Percentiles rank a stretch among this genome's conserved stretches.
Conservation (phyloP, 202 grass and related monocot species). For the Carex sylvatica region DNA sequence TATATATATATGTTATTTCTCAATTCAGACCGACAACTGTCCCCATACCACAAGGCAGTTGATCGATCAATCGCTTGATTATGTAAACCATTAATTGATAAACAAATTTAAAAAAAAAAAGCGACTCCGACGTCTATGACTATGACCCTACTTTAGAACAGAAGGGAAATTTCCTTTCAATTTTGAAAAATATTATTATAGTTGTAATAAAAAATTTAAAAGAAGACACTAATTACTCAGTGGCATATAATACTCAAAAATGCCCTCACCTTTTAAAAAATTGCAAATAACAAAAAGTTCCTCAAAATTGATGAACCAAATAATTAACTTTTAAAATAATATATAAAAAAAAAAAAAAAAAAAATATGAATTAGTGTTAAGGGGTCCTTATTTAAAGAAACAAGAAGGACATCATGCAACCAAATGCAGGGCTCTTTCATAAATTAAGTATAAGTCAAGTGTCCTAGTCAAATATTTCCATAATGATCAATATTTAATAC, state of each 20-base stretch:
- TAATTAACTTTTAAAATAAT: background rate
- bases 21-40: conserved; percentile 2
- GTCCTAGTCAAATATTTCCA: background rate
- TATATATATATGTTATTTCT: background rate
- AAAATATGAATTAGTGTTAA: background rate
- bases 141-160: background rate
- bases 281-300: background rate
- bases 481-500: conserved; percentile 27
- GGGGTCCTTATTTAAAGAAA: background rate
- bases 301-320: background rate
- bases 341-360: background rate
- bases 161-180: background rate
- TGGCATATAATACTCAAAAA: background rate
- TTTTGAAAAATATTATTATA: background rate
- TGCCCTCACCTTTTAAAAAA: background rate
- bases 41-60: background rate
- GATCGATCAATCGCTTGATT: background rate
- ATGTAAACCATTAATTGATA: background rate
- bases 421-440: background rate
- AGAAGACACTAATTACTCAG: background rate
- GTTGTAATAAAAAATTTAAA: background rate
- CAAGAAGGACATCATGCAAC: background rate
- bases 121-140: background rate
- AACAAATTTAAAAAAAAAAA: no score
- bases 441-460: background rate